Percentiles rank a stretch among this genome's conserved stretches.
Conservation (phyloP, 1,139 yeast species). For the Yamadazyma triangularis region DNA sequence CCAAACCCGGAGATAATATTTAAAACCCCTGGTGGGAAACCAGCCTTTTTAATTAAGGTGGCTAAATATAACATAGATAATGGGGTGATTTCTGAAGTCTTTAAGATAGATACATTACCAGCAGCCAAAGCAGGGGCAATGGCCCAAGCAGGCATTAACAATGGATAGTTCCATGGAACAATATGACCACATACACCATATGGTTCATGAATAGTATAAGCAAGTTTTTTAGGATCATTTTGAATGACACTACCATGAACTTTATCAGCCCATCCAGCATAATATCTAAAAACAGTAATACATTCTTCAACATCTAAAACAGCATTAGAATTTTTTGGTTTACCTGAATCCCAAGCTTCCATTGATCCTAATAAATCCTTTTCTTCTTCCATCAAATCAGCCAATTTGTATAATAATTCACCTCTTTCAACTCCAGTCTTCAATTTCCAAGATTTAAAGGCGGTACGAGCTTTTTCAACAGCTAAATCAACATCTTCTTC, state of each 20-base stretch:
- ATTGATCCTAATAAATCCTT: slow-evolving; percentile 57
- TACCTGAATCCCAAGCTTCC: slow-evolving; percentile 82
- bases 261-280: slow-evolving; percentile 85
- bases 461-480: slow-evolving; percentile 66
- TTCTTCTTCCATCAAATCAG: slow-evolving; percentile 55
- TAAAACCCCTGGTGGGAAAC: slow-evolving; percentile 70
- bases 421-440: slow-evolving; percentile 52
- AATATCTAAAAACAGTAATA: slow-evolving; percentile 57
- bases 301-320: slow-evolving; percentile 58
- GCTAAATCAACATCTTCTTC: slow-evolving; percentile 72
- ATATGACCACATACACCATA: slow-evolving; percentile 77
- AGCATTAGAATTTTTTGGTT: slow-evolving; percentile 51
- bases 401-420: slow-evolving; percentile 50
- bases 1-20: slow-evolving; percentile 58
- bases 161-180: slow-evolving; percentile 64
- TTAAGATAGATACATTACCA: slow-evolving; percentile 60
- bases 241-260: slow-evolving; percentile 65
- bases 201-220: slow-evolving; percentile 80
- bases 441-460: slow-evolving; percentile 54
- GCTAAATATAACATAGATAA: slow-evolving; percentile 55
- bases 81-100: slow-evolving; percentile 67
- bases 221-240: slow-evolving; percentile 63
- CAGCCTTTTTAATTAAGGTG: slow-evolving; percentile 53
- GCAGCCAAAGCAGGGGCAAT: slow-evolving; percentile 65
- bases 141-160: slow-evolving; percentile 58